Base-by-base conservation (phyloP, 108 stramenopile genomes). In the Licmophora abbreviata region DNA sequence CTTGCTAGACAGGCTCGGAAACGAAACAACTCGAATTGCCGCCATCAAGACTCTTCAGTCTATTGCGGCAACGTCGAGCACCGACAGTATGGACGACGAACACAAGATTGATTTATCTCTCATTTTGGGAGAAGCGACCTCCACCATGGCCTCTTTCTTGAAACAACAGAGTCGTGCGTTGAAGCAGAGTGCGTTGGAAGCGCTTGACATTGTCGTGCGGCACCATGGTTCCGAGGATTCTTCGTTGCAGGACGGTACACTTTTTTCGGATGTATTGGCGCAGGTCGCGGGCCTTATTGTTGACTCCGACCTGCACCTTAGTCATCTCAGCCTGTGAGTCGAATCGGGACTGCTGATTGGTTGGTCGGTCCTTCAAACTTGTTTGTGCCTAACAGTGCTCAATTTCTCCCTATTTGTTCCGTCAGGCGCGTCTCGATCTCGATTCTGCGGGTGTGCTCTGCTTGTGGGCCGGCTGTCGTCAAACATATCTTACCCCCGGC, bases 21-120 rank as follows among this genome's bases (percentile, higher is more conserved):
- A 95, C 59, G 97, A 98, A 65, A 92, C 91, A 33, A 98, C 95
- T 26, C 78, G 97, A 15, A 75, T 88, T 54, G 66, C 91, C 6
- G 90, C 95, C 8, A 92, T 96, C 62, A 92, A 91, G 58, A 90
- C 93, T 12, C 56, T 98, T 1, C 63, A 71, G 0, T 51, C 42
- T 8, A 72, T 95, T 45, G 88, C 88, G 2, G 58, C 62, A 6
- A 63, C 84, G 12, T 81, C 85, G 0, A 41, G 79, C 26, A 34
- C 43, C 20, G 49, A 48, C 15, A 24, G 38, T 11, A 45, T 49
- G 34, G 28, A 29, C n/a, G 61, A 60, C 11, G 40, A 32, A 7
- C 51, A 51, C n/a, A n/a, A n/a, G n/a, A 45, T 97, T 36, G 86
- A 91, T 64, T 51, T 95, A 33, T 59, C 76, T 15, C 52, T 84